Evolutionary conservation across 2,329 filamentous ascomycete genomes (phyloP).

Genomic region (Cladosporium sp.): DNA sequence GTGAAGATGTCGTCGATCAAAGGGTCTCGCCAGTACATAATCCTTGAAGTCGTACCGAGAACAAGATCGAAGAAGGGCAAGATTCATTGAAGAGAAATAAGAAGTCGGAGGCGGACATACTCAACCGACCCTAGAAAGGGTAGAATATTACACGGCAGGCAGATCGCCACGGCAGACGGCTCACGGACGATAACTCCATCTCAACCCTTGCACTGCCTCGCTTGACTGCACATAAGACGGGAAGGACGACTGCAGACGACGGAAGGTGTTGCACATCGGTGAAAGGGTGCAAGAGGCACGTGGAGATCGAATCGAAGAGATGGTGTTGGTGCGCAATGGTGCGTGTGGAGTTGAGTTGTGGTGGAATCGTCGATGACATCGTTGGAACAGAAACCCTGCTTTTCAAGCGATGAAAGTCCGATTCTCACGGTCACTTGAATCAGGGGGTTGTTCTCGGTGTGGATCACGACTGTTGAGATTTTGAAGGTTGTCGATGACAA

Average conservation of each 20-base stretch:
- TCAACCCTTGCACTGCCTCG: slow-evolving; percentile 8
- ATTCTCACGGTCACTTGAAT: not conserved
- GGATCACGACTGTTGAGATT: not conserved
- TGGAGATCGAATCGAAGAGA: not conserved
- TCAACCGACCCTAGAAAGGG: not conserved
- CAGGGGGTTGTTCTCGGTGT: not conserved
- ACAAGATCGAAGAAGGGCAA: not conserved
- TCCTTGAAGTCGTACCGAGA: not conserved
- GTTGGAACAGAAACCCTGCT: not conserved
- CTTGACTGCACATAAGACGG: not conserved
- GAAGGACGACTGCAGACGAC: not conserved
- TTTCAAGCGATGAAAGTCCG: not conserved
- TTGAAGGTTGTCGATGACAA: not conserved
- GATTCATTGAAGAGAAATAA: not conserved
- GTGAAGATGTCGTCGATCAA: not conserved
- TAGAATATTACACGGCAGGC: not conserved
- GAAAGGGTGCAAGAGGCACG: not conserved
- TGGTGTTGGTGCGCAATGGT: no score
- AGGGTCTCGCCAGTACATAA: not conserved
- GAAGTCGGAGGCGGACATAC: not conserved
- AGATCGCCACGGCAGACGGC: not conserved
- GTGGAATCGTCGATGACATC: slow-evolving; percentile 3
- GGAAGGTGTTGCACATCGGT: not conserved
- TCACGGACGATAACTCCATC: not conserved
- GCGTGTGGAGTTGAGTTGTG: not conserved